Conservation (phyloP, 1,139 yeast genomes). For the Kodamaea plutei region DNA sequence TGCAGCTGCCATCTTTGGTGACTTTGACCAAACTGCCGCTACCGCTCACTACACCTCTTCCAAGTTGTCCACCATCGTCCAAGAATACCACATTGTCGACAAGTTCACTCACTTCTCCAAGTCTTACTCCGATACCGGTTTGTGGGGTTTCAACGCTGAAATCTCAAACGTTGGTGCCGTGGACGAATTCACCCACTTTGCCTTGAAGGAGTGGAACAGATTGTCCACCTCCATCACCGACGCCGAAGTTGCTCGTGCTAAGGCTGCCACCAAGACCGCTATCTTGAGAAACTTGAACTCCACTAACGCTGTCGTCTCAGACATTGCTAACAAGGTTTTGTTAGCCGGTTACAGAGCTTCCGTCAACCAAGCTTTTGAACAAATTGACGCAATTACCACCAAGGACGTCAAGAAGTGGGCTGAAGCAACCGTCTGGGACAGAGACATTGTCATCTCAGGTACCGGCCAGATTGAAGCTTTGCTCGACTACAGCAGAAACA, state of each 20-base stretch:
- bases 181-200: slow-evolving; percentile 75
- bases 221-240: slow-evolving; percentile 69
- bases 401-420: slow-evolving; percentile 71
- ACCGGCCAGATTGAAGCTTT: slow-evolving; percentile 82
- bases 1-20: slow-evolving; percentile 68
- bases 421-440: slow-evolving; percentile 71
- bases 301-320: slow-evolving; percentile 49
- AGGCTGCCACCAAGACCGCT: slow-evolving; percentile 62
- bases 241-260: slow-evolving; percentile 75
- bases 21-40: slow-evolving; percentile 52
- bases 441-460: slow-evolving; percentile 77
- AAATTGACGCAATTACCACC: slow-evolving; percentile 60
- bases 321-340: slow-evolving; percentile 58
- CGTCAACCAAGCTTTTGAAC: slow-evolving; percentile 53
- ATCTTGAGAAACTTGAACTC: slow-evolving; percentile 46
- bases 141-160: slow-evolving; percentile 77
- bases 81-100: slow-evolving; percentile 71
- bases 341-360: slow-evolving; percentile 60
- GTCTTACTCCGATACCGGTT: slow-evolving; percentile 72
- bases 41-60: slow-evolving; percentile 70
- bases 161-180: slow-evolving; percentile 54
- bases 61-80: slow-evolving; percentile 72
- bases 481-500: slow-evolving; percentile 77
- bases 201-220: slow-evolving; percentile 84
- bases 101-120: slow-evolving; percentile 65